Conservation (phyloP, 768 basidiomycete species). For the Lentinula sp. region DNA sequence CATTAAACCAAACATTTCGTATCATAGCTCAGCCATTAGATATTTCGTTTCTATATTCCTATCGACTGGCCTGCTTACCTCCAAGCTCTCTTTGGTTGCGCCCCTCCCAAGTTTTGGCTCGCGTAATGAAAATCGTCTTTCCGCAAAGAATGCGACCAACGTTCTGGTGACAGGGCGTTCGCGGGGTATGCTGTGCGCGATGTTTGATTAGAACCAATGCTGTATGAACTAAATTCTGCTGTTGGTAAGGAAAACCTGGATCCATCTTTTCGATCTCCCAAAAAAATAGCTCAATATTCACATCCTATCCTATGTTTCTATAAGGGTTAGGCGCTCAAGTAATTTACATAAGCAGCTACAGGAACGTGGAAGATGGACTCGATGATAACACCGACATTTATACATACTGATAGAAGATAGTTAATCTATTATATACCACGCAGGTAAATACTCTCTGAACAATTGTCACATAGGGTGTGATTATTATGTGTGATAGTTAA, state of each 20-base stretch:
- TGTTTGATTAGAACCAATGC: not conserved
- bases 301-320: too few relatives aligned
- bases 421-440: too few relatives aligned
- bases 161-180: conserved; percentile 35
- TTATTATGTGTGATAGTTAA: too few relatives aligned
- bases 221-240: conserved; percentile 26
- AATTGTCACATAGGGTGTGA: too few relatives aligned
- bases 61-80: not conserved
- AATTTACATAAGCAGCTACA: too few relatives aligned
- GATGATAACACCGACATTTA: too few relatives aligned
- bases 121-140: conserved; percentile 22
- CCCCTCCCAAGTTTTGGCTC: not conserved
- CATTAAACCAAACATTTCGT: not conserved
- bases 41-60: not conserved
- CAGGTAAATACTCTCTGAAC: too few relatives aligned
- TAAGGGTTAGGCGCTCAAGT: too few relatives aligned
- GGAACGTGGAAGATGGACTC: too few relatives aligned
- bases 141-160: conserved; percentile 21
- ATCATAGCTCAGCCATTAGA: not conserved
- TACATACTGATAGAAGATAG: too few relatives aligned
- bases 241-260: conserved; percentile 32
- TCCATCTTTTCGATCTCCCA: conserved; percentile 14
- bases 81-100: not conserved
- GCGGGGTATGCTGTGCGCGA: conserved; percentile 21
- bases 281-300: too few relatives aligned